Base-by-base conservation (phyloP, 2,329 filamentous ascomycete genomes). In the Tolypocladium ovalisporum region DNA sequence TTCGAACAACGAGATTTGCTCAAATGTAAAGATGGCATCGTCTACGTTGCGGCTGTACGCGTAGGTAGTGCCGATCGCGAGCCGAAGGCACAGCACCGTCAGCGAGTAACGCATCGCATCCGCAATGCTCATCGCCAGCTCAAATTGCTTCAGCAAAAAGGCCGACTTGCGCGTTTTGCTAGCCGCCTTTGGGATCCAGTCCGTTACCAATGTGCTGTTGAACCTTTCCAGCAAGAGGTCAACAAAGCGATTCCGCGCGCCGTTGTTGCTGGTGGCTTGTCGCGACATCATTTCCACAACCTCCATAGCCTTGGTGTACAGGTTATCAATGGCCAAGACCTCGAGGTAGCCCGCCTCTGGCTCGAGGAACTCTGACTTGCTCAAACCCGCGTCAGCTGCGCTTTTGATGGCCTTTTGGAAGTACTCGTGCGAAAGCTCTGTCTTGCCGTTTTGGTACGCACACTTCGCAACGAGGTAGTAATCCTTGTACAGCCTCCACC, bases 121-220 rank as follows among this genome's bases (percentile, higher is more conserved):
- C 2, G 73, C 73, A 1, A 67, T 62, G 0, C 65, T 64, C 3
- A 74, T 72, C 34, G 70, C 67, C 29, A 62, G 57, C 24, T 67
- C 62, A 4, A 74, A 65, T 1, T 65, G 63, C 0, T 69, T 62
- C 0, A 70, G 58, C 15, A 73, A 59, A 10, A 70, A 66, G 0
- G 64, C 64, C 0, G 66, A 66, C 57, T 69, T 64, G 3, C 65
- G 64, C 0, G 66, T 66, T 40, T 72, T 73, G 54, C 70, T 68
- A 0, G 71, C 73, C 1, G 74, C 72, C n/a, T 70, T 71, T 15
- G 73, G 73, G 7, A 75, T 68, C 71, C 72, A 75, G 55, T 76
- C 73, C 34, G 72, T 62, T 1, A 73, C 66, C 4, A 69, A 61
- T 10, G 60, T 65, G 27, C 65, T 70, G 56, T 66, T 72, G 54